These are phyloP conservation scores for Lactarius pseudohatsudake DNA, from an alignment of 768 basidiomycete genomes.

Conservation along the genomic window DNA sequence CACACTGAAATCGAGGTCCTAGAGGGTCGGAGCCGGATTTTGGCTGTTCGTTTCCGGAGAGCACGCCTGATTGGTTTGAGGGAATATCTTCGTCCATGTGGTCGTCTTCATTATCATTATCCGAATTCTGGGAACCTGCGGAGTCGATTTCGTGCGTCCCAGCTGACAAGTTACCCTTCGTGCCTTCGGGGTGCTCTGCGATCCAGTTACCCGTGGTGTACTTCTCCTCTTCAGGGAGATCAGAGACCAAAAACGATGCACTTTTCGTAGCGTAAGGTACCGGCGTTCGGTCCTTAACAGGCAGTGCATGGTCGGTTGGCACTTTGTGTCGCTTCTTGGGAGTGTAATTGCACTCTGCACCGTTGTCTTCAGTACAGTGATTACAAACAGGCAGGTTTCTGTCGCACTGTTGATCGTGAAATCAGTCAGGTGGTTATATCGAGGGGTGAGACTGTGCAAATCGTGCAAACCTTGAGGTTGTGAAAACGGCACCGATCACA, in stretches of 20 bases:
- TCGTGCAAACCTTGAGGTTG: slow-evolving; percentile 59
- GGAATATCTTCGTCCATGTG: slow-evolving; percentile 19
- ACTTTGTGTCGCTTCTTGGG: slow-evolving; percentile 67
- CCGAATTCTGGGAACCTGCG: slow-evolving; percentile 25
- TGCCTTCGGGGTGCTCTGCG: slow-evolving; percentile 28
- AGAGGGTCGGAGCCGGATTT: slow-evolving; percentile 7
- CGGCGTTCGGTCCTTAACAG: slow-evolving; percentile 39
- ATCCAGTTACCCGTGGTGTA: slow-evolving; percentile 30
- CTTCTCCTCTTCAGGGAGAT: slow-evolving; percentile 39
- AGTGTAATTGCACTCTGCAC: slow-evolving; percentile 65
- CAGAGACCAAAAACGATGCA: slow-evolving; percentile 49
- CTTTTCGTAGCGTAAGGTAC: slow-evolving; percentile 47
- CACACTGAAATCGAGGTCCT: slow-evolving; percentile 21
- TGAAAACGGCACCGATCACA: slow-evolving; percentile 67
- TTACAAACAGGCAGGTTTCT: slow-evolving; percentile 71
- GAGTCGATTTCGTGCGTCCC: slow-evolving; percentile 25
- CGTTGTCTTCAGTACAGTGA: slow-evolving; percentile 56
- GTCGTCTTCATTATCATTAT: slow-evolving; percentile 29
- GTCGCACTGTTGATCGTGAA: slow-evolving; percentile 52
- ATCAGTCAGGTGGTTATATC: slow-evolving; percentile 14
- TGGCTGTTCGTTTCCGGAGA: slow-evolving; percentile 19
- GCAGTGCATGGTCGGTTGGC: slow-evolving; percentile 41
- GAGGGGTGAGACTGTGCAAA: slow-evolving; percentile 14
- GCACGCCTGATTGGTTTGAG: neutral
- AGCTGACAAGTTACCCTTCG: slow-evolving; percentile 19